phyloP scores from a whole-genome alignment of 1,284 basidiomycete genomes.

The Neonothopanus nambi region DNA sequence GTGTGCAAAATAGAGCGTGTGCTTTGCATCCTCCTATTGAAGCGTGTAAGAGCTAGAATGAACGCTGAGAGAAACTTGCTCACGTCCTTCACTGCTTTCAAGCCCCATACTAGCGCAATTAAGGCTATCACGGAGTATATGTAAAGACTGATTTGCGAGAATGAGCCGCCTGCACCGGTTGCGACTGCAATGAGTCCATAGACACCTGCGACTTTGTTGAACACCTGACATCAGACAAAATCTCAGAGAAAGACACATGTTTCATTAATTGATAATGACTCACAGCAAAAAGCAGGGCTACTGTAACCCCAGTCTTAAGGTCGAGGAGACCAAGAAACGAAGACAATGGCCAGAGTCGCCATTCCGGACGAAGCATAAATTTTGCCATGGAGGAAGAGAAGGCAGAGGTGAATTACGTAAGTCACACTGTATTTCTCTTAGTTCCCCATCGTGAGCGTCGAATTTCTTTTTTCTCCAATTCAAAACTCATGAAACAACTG shows the following conservation, averaged over 20 bases:
- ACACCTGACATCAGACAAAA: constrained; percentile 51
- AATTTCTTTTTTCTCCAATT: constrained; percentile 6
- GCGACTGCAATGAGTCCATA: constrained; percentile 94
- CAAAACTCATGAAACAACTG: background rate
- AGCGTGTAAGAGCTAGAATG: constrained; percentile 9
- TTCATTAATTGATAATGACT: constrained; percentile 31
- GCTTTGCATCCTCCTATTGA: constrained; percentile 80
- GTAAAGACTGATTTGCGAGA: constrained; percentile 90
- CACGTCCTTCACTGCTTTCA: constrained; percentile 84
- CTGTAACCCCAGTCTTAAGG: constrained; percentile 86
- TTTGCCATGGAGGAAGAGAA: constrained; percentile 50
- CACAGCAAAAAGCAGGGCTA: constrained; percentile 86
- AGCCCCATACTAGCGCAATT: constrained; percentile 83
- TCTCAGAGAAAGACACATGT: constrained; percentile 14
- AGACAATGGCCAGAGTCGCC: constrained; percentile 75
- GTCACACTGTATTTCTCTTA: background rate
- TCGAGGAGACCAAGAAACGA: constrained; percentile 85
- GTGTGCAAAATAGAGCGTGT: constrained; percentile 89
- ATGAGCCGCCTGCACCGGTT: constrained; percentile 82
- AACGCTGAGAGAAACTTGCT: constrained; percentile 16
- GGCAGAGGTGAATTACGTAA: background rate
- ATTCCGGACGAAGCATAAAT: constrained; percentile 77
- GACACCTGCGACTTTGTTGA: constrained; percentile 98
- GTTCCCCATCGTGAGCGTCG: constrained; percentile 13
- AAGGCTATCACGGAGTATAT: constrained; percentile 89